phyloP scores from a whole-genome alignment of 768 basidiomycete genomes.

The Tricholoma flavovirens region DNA sequence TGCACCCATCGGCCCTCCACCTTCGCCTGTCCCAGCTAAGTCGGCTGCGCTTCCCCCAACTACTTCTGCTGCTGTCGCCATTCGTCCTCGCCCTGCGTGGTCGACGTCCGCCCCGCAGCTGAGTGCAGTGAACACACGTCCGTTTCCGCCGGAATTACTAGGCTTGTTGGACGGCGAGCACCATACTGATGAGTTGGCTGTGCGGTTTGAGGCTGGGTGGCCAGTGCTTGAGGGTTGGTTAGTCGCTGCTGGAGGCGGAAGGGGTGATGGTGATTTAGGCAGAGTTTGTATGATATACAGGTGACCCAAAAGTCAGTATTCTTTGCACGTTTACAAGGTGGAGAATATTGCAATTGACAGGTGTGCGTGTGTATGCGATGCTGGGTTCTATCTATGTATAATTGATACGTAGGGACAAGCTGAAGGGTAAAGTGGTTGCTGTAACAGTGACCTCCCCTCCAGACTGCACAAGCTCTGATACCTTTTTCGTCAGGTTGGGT shows the following conservation, averaged over 20 bases:
- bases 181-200: slow-evolving; percentile 86
- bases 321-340: neutral
- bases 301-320: slow-evolving; percentile 26
- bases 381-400: slow-evolving; percentile 31
- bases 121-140: slow-evolving; percentile 5
- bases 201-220: slow-evolving; percentile 81
- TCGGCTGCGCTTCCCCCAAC: slow-evolving; percentile 5
- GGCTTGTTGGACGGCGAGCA: slow-evolving; percentile 80
- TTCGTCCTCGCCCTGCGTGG: slow-evolving; percentile 12
- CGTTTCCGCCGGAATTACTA: slow-evolving; percentile 54
- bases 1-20: slow-evolving; percentile 40
- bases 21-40: slow-evolving; percentile 53
- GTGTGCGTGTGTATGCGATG: neutral
- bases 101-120: slow-evolving; percentile 18
- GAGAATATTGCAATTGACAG: neutral
- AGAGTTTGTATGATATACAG: slow-evolving; percentile 74
- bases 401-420: slow-evolving; percentile 58
- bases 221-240: slow-evolving; percentile 73
- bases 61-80: slow-evolving; percentile 2
- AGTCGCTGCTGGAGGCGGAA: slow-evolving; percentile 50
- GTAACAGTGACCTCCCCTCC: slow-evolving; percentile 86
- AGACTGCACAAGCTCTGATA: slow-evolving; percentile 71
- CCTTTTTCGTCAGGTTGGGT: slow-evolving; percentile 84
- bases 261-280: slow-evolving; percentile 64
- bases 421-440: slow-evolving; percentile 85